Evolutionary conservation across 2,329 filamentous ascomycete genomes (phyloP), one percentile per base, ranked within the genome.

Genomic region (Microdochium bolleyi): DNA sequence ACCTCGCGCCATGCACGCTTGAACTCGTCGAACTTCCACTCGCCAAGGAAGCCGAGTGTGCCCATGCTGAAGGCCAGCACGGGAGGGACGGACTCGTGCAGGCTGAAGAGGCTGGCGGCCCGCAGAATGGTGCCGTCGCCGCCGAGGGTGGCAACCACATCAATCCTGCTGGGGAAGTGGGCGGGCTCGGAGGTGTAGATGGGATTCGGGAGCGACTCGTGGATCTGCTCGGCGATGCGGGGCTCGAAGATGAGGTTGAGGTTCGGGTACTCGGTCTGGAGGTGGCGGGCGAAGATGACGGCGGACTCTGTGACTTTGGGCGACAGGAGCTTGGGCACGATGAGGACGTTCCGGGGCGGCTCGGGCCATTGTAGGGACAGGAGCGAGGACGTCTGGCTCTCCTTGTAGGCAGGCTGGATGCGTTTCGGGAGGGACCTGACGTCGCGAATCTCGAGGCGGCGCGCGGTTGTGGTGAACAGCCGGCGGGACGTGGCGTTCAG

Each of bases 61-160:
- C 94, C 94, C 89, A 99, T 96, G 66, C 91, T 95, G 65, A 99
- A 99, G 1, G 89, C 91, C 8, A 99, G 75, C 32, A 99, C 88
- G 0, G 94, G 94, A 0, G 94, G 94, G 0, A 99, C 92, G 46
- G 84, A 83, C 2, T 80, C 77, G 48, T 88, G 84, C 37, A 89
- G 86, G 54, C 90, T 90, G 71, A 95, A 97, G 4, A 96, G 78
- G 52, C 88, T 92, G 2, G 89, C 87, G 0, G 91, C 91, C 55
- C 89, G 88, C 49, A 96, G 71, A 52, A 96, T 92, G 2, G 91
- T 96, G 55, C 91, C 91, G 67, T 99, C 94, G 44, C 94, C 94
- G 51, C 94, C 94, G 50, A 99, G 83, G 0, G 94, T 97, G 46
- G 89, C 85, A 22, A 92, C 86, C 54, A 96, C 76, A 64, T 99